Evolutionary conservation across 2,329 filamentous ascomycete species (phyloP).

Genomic region (Monosporascus cannonballus): DNA sequence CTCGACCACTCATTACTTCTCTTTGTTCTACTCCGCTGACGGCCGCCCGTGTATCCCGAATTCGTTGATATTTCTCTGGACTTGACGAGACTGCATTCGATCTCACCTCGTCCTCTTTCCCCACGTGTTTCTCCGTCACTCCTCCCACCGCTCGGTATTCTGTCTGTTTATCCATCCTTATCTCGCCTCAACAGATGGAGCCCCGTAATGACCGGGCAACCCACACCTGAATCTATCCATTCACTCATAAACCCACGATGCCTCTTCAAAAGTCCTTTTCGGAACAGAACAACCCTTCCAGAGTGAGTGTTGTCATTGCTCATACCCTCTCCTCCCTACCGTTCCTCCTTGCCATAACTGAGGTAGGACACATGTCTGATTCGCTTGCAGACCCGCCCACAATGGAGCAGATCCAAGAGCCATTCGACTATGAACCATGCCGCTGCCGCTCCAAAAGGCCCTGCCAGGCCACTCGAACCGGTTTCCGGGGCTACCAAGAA

Average conservation of each 20-base stretch:
- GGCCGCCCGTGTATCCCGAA: too few relatives aligned
- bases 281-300: conserved; percentile 29
- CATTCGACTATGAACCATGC: conserved; percentile 35
- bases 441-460: conserved; percentile 16
- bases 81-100: too few relatives aligned
- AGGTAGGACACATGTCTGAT: neutral
- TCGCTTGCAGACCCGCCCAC: conserved; percentile 21
- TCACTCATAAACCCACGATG: conserved; percentile 22
- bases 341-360: neutral
- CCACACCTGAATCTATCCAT: conserved; percentile 10
- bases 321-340: neutral
- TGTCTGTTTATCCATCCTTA: neutral
- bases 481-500: conserved; percentile 54
- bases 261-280: conserved; percentile 36
- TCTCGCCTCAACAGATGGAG: neutral
- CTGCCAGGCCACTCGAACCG: conserved; percentile 35
- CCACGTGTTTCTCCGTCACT: too few relatives aligned
- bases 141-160: neutral
- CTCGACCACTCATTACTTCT: too few relatives aligned
- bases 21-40: too few relatives aligned
- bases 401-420: conserved; percentile 51
- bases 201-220: neutral
- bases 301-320: conserved; percentile 14
- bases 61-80: too few relatives aligned
- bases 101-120: too few relatives aligned